Base-by-base conservation (phyloP, 2,329 filamentous ascomycete species). In the Scedosporium dehoogii region DNA sequence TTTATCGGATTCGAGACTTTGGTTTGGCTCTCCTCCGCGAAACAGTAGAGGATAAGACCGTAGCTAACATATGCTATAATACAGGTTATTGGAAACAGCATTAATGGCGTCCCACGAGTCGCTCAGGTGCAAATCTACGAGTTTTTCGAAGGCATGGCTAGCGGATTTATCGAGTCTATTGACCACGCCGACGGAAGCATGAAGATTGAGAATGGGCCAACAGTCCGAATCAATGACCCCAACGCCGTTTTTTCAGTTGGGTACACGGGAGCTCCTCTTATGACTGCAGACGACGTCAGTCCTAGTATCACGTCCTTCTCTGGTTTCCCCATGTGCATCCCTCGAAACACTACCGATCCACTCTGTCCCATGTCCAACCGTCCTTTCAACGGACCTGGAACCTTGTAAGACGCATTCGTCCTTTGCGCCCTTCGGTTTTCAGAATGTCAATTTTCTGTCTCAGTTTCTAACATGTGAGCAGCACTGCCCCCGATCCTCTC, bases 271-370 rank as follows among this genome's bases (percentile, higher is more conserved):
- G 68, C 70, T 7, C 76, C 76, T 0, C 74, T 76, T 63, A 80
- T 79, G 69, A 76, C 77, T 0, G 77, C 77, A 1, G 79, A 81
- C 64, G 78, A 79, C 61, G 70, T 76, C 63, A 81, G 75, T 63
- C 79, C 79, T 0, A 77, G 74, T 59, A 73, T 81, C 61, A 74
- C 73, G 2, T 75, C 78, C 1, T 81, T 79, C 68, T 77, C 75
- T 12, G 79, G 79, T 0, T 81, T 81, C 59, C 79, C 79, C 1
- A 81, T 81, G 79, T 82, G 79, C 62, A 76, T 81, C 18, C 79
- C 78, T 0, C 72, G 79, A 16, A 75, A 74, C 23, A 63, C 69
- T 25, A 70, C 70, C 1, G 74, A 76, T 29, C 70, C 73, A 0
- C 65, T 73, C 1, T 76, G 73, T 58, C 73, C 73, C 3, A 38